Conservation (phyloP, 768 basidiomycete species). For the Lactifluus volemus region DNA sequence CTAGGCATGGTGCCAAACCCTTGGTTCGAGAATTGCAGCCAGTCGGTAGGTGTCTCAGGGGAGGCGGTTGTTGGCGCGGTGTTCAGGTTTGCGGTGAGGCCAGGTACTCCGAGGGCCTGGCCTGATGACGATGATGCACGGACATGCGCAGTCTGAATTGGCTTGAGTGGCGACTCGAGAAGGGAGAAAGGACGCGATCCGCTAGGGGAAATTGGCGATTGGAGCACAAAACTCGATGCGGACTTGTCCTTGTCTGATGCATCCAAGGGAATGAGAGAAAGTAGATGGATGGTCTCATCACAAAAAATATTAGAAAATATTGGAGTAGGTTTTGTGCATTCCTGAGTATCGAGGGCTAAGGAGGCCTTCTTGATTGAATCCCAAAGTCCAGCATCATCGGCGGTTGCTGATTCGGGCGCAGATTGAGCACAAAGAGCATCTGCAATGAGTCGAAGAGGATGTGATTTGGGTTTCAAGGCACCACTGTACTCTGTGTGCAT, state of each 20-base stretch:
- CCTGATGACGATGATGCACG: neutral
- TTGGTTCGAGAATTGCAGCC: constrained; percentile 57
- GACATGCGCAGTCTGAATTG: neutral
- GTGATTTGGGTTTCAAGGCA: constrained; percentile 33
- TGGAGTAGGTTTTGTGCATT: constrained; percentile 30
- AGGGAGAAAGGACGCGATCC: constrained; percentile 21
- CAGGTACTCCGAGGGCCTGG: neutral
- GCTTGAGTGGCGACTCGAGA: constrained; percentile 4
- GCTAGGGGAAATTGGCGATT: constrained; percentile 26
- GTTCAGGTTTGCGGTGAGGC: constrained; percentile 25
- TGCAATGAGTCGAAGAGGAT: constrained; percentile 50
- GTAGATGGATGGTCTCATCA: constrained; percentile 53
- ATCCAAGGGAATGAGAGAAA: constrained; percentile 43
- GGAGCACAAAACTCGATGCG: constrained; percentile 22
- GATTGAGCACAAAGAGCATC: constrained; percentile 45
- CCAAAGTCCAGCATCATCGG: constrained; percentile 42
- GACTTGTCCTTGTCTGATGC: constrained; percentile 24
- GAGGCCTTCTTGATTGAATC: constrained; percentile 38
- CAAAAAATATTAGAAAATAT: constrained; percentile 47
- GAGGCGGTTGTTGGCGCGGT: constrained; percentile 24
- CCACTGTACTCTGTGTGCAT: constrained; percentile 42
- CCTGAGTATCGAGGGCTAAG: constrained; percentile 19
- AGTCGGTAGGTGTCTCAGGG: constrained; percentile 38
- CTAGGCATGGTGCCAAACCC: constrained; percentile 45
- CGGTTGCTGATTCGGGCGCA: constrained; percentile 27